phyloP scores from a whole-genome alignment of 768 basidiomycete genomes.

The Xanthoconium purpureum region DNA sequence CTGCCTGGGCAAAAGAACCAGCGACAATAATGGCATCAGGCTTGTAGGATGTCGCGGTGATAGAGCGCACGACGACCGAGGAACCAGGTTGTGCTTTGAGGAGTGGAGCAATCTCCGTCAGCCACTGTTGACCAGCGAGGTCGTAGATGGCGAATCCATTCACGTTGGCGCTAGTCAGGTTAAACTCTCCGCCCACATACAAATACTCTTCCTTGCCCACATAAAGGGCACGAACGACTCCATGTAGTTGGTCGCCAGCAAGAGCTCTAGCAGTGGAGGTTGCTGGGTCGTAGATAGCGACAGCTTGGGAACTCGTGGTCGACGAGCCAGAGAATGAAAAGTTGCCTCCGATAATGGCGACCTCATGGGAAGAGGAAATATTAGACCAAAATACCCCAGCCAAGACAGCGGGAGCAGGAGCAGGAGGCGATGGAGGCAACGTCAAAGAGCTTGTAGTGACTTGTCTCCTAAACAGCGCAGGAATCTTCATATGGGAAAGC shows the following conservation, averaged over 20 bases:
- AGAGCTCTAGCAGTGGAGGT: slow-evolving; percentile 51
- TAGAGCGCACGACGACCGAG: slow-evolving; percentile 64
- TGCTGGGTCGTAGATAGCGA: slow-evolving; percentile 70
- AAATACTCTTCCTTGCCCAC: slow-evolving; percentile 62
- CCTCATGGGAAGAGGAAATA: slow-evolving; percentile 55
- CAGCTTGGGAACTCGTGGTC: slow-evolving; percentile 43
- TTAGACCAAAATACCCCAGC: slow-evolving; percentile 92
- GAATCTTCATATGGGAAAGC: slow-evolving; percentile 47
- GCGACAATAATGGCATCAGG: slow-evolving; percentile 71
- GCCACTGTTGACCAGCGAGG: slow-evolving; percentile 62
- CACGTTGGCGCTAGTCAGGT: slow-evolving; percentile 48
- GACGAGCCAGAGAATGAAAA: slow-evolving; percentile 60
- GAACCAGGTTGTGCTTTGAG: slow-evolving; percentile 55
- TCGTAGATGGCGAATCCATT: slow-evolving; percentile 83
- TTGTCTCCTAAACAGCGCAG: slow-evolving; percentile 50
- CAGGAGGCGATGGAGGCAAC: slow-evolving; percentile 54
- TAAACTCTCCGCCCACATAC: slow-evolving; percentile 86
- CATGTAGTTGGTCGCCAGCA: slow-evolving; percentile 60
- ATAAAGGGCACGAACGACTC: slow-evolving; percentile 72
- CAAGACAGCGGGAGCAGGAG: slow-evolving; percentile 76
- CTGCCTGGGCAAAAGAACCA: slow-evolving; percentile 83
- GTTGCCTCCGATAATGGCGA: slow-evolving; percentile 86
- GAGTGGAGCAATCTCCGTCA: slow-evolving; percentile 52
- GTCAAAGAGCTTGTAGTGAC: slow-evolving; percentile 41
- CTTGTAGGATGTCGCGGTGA: slow-evolving; percentile 60